Evolutionary conservation across 2,329 filamentous ascomycete species (phyloP).

Genomic region (Botrytis sinoallii): DNA sequence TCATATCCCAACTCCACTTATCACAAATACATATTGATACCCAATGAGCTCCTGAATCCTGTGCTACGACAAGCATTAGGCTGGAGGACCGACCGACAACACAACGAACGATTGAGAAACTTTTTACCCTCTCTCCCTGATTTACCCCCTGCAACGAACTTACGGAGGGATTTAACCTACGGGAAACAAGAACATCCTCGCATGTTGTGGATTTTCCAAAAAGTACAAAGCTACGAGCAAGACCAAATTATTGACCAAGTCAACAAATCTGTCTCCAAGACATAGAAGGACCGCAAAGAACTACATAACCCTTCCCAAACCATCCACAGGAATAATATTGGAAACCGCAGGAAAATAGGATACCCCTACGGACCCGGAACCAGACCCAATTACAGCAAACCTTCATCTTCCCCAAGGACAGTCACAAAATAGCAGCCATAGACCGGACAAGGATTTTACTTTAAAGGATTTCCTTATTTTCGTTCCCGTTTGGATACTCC

Average conservation of each 20-base stretch:
- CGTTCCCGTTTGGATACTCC: background rate
- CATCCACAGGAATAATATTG: constrained; percentile 2
- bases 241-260: constrained; percentile 11
- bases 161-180: constrained; percentile 5
- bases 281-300: background rate
- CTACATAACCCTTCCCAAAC: background rate
- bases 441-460: constrained; percentile 13
- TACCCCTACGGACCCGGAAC: background rate
- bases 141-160: background rate
- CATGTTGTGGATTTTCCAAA: constrained; percentile 9
- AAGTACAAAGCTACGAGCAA: constrained; percentile 15
- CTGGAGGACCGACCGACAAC: constrained; percentile 5
- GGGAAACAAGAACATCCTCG: constrained; percentile 11
- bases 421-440: constrained; percentile 1
- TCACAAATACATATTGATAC: constrained; percentile 20
- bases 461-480: background rate
- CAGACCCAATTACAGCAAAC: background rate
- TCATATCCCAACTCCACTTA: constrained; percentile 18
- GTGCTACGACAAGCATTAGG: constrained; percentile 11
- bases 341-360: constrained; percentile 4
- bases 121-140: background rate
- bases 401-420: background rate
- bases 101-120: constrained; percentile 8
- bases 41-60: constrained; percentile 14
- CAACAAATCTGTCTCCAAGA: constrained; percentile 9